Base-by-base conservation (phyloP, 2,329 filamentous ascomycete species). In the Ophiosphaerella narmari region DNA sequence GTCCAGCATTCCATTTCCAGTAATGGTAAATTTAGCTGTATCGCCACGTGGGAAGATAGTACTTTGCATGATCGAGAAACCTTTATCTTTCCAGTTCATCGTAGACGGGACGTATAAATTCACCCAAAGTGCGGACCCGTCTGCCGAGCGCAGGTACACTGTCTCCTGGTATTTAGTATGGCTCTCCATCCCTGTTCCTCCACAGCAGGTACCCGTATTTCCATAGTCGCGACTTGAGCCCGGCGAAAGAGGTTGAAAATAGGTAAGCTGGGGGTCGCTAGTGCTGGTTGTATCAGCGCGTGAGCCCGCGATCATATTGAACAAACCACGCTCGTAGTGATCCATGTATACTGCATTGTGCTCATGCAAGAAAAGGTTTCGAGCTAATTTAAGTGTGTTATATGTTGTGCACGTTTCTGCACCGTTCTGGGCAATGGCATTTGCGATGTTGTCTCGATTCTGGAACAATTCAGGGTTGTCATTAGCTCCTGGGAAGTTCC, bases 381-480 rank as follows among this genome's bases (percentile, higher is more conserved):
- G 32, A 12, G 50, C 54, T 24, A 57, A 38, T 32, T 57, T 57
- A 33, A 57, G 54, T n/a, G 46, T 37, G 42, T 57, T 57, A 48
- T 57, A 57, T 16, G 50, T 57, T 18, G 54, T 57, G 42, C 54
- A 57, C 2, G 50, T 57, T 32, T 57, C 54, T n/a, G 54, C 48
- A 29, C 54, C 54, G 21, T 57, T 49, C 1, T 48, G 12, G 4
- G 91, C 91, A 54, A 88, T 92, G 21, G 91, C 91, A 32, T 87
- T 89, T 50, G 91, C 91, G n/a, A 96, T 91, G 0, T 91, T 96
- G 76, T 88, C 92, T 74, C 82, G 76, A 86, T 92, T 83, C 83
- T 75, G 70, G 46, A 89, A 73, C 78, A 91, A 43, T 78, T 80
- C 48, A 57, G 79, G 58, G 77, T 83, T 54, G 78, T 87, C 85